phyloP scores from a whole-genome alignment of 805 yeast genomes.

The Pichia californica region DNA sequence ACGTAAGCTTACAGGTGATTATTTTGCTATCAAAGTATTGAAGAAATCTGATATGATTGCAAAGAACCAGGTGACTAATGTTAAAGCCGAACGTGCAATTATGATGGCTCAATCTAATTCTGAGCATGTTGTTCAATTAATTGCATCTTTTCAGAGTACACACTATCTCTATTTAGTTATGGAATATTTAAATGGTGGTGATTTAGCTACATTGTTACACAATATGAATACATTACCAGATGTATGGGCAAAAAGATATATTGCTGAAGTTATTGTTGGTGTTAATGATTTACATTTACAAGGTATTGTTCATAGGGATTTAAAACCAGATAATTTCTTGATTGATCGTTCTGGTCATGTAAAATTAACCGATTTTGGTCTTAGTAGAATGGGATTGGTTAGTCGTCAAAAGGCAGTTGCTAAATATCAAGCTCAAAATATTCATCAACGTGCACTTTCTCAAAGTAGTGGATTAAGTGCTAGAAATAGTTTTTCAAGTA shows the following conservation, averaged over 20 bases:
- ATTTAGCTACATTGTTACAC: constrained; percentile 79
- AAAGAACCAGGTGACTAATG: constrained; percentile 92
- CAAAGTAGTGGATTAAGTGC: background rate
- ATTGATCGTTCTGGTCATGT: constrained; percentile 85
- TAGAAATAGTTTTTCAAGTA: constrained; percentile 7
- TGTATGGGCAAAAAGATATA: constrained; percentile 78
- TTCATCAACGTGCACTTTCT: background rate
- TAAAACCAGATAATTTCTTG: constrained; percentile 89
- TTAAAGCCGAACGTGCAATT: constrained; percentile 92
- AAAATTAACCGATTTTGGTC: constrained; percentile 91
- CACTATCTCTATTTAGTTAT: constrained; percentile 87
- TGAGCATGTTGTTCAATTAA: constrained; percentile 86
- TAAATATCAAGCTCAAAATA: background rate
- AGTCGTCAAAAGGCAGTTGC: constrained; percentile 56
- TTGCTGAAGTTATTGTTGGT: constrained; percentile 87
- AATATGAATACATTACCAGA: constrained; percentile 79
- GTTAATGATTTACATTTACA: constrained; percentile 82
- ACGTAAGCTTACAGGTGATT: constrained; percentile 83
- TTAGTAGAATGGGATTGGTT: constrained; percentile 81
- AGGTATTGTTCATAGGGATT: constrained; percentile 90
- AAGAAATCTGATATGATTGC: constrained; percentile 95
- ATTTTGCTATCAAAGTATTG: constrained; percentile 88
- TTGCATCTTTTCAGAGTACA: constrained; percentile 80
- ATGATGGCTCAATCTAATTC: constrained; percentile 95
- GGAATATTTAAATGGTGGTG: constrained; percentile 97